Conservation (phyloP, 768 basidiomycete genomes). For the Lactarius trivialis region DNA sequence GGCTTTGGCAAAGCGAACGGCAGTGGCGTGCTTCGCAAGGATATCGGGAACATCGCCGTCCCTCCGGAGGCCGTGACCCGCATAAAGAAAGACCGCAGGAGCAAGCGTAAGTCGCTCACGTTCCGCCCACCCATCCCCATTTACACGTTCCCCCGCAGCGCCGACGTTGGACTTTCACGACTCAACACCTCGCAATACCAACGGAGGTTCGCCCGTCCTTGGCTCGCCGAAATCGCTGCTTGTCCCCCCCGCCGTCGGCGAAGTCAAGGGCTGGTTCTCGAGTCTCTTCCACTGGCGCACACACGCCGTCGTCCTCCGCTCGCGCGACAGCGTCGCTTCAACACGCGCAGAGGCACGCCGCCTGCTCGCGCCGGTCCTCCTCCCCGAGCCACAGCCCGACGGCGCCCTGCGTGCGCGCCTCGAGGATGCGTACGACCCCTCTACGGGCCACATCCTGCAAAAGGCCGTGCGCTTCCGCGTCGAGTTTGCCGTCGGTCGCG, state of each 20-base stretch:
- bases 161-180: conserved; percentile 50
- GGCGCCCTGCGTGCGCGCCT: conserved; percentile 46
- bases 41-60: conserved; percentile 46
- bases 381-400: conserved; percentile 53
- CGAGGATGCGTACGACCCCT: conserved; percentile 41
- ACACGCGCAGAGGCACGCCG: conserved; percentile 62
- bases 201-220: conserved; percentile 40
- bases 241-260: conserved; percentile 68
- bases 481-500: conserved; percentile 48
- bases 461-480: conserved; percentile 82
- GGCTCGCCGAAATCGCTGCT: conserved; percentile 36
- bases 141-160: conserved; percentile 32
- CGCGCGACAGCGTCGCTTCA: conserved; percentile 44
- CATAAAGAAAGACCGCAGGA: conserved; percentile 46
- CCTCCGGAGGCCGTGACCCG: conserved; percentile 34
- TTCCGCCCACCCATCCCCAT: not conserved
- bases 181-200: conserved; percentile 35
- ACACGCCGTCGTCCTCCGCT: conserved; percentile 50
- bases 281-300: conserved; percentile 91
- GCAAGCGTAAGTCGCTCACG: conserved; percentile 42
- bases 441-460: conserved; percentile 39
- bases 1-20: conserved; percentile 28
- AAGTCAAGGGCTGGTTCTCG: conserved; percentile 91
- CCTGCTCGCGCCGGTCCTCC: conserved; percentile 59
- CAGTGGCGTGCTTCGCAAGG: conserved; percentile 35